These are phyloP conservation scores for Chlamydomonas eustigma DNA, from an alignment of 139 green algal genomes.

Conservation along the genomic window DNA sequence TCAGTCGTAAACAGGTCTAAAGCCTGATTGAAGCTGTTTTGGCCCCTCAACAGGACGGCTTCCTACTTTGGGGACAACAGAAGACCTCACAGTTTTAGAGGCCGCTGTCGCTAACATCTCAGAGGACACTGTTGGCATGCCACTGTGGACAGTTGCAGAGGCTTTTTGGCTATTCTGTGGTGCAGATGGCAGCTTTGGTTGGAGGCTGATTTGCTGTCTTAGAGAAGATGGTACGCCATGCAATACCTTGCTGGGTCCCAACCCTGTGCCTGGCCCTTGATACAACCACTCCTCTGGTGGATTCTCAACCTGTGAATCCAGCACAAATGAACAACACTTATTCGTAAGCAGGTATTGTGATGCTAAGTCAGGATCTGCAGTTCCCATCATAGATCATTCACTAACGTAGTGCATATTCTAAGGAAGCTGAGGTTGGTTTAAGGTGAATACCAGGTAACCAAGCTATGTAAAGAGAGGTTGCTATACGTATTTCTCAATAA, in stretches of 20 bases:
- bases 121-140: neutral
- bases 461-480: no score
- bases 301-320: constrained; percentile 8
- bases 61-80: no score
- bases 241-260: neutral
- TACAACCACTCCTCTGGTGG: neutral
- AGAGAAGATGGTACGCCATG: neutral
- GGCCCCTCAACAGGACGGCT: no score
- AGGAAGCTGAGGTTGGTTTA: no score
- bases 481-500: no score
- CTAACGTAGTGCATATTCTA: no score
- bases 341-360: no score
- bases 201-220: neutral
- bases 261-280: neutral
- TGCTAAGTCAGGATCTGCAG: no score
- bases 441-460: no score
- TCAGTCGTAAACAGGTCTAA: constrained; percentile 5
- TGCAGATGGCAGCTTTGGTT: neutral
- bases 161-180: neutral
- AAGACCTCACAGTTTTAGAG: no score
- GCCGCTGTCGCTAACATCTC: neutral
- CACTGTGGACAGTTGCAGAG: neutral
- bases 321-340: no score
- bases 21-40: neutral
- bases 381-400: no score